Evolutionary conservation across 1,284 basidiomycete genomes (phyloP), one percentile per base, ranked within the genome.

Genomic region (Ceratobasidium sp.): DNA sequence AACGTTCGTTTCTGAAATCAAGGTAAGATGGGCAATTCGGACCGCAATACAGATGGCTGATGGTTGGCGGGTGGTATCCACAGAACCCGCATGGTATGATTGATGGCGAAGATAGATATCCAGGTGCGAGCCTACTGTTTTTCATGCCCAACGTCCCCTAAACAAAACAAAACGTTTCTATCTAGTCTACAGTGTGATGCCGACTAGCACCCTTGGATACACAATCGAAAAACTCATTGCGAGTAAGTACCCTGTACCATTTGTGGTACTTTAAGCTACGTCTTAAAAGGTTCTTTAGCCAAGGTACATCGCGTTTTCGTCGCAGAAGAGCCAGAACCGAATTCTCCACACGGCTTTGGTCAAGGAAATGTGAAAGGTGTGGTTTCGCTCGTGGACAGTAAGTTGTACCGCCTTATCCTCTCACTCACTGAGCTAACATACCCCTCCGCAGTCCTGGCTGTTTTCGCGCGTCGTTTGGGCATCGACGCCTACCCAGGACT

Each of bases 291-390:
- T 48, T 36, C 11, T 69, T 22, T 33, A 77, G 76, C 75, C 29
- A 77, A 77, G 41, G 56, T 75, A 4, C 74, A 77, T 54, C 76
- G 76, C 5, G 71, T 77, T 22, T 77, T 77, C 41, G 66, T 77
- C n/a, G 75, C 75, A 17, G 75, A 75, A 17, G 76, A 77, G 41
- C 53, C 72, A n/a, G 45, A 72, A 31, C 62, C 56, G 14, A 53
- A 48, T 29, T 66, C 73, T n/a, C 59, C 76, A 14, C 33, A 54
- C 47, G 48, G 41, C 19, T 74, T 71, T 29, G 56, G 73, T 22
- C 71, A 73, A 45, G 76, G 75, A 17, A 77, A 77, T 33, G 53
- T 77, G 19, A 71, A 72, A 53, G 76, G 76, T 9, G 76, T 77
- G 3, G 76, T 77, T 22, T 77, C 76, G 27, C 71, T 77, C 51